Conservation (phyloP, 2,329 filamentous ascomycete genomes). For the Dactylellina leptospora region DNA sequence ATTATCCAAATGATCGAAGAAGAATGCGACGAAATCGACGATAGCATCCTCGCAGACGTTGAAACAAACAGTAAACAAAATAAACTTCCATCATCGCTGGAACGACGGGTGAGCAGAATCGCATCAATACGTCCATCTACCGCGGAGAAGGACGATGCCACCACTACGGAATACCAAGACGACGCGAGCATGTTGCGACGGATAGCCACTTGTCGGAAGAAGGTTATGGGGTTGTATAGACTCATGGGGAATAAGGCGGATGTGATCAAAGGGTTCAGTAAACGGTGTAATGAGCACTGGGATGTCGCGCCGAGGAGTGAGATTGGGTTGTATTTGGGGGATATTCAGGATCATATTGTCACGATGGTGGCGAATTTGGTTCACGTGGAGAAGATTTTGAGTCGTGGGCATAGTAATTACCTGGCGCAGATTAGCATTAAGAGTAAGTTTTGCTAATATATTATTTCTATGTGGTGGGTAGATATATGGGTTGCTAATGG, state of each 20-base stretch:
- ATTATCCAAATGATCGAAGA: conserved; percentile 85
- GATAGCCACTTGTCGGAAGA: conserved; percentile 91
- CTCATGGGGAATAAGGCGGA: conserved; percentile 97
- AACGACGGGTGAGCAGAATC: conserved; percentile 3
- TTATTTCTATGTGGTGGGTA: too few relatives aligned
- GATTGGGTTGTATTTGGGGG: conserved; percentile 93
- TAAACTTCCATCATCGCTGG: background rate
- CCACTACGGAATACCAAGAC: conserved; percentile 68
- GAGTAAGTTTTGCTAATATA: conserved; percentile 68
- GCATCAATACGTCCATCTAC: conserved; percentile 26
- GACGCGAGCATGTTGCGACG: conserved; percentile 85
- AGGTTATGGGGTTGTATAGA: conserved; percentile 90
- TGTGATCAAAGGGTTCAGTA: conserved; percentile 95
- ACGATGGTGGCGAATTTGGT: conserved; percentile 97
- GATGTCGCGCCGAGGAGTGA: conserved; percentile 94
- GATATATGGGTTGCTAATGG: conserved; percentile 16
- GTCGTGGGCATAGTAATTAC: conserved; percentile 93
- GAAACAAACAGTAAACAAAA: conserved; percentile 1
- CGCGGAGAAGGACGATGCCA: conserved; percentile 63
- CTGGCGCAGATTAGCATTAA: conserved; percentile 92
- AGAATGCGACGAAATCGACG: conserved; percentile 91
- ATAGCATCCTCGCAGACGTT: conserved; percentile 87
- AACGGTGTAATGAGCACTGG: conserved; percentile 98
- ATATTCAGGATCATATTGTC: conserved; percentile 98
- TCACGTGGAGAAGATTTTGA: conserved; percentile 98